A percentile compares a stretch with the other conserved stretches of the same genome.
phyloP scores from a whole-genome alignment of 176 grass and related monocot genomes.

The Carex kokanica region DNA sequence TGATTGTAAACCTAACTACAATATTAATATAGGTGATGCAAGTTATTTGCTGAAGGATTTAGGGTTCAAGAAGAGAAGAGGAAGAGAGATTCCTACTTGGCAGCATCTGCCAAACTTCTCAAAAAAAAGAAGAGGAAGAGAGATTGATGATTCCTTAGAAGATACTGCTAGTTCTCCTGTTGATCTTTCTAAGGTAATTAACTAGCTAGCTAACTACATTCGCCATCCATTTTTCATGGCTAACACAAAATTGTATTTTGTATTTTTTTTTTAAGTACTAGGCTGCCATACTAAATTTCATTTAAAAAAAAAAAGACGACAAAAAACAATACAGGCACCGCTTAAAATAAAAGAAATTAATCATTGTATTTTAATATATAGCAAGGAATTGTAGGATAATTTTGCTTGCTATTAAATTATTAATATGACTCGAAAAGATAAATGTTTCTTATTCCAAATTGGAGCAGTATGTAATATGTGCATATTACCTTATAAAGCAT shows the following conservation, averaged over 20 bases:
- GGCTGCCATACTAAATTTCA: not conserved
- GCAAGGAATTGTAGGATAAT: not conserved
- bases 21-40: slow-evolving; percentile 37
- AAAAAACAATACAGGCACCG: not conserved
- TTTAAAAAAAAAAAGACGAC: not conserved
- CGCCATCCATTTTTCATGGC: not conserved
- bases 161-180: slow-evolving; percentile 63
- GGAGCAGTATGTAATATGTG: not conserved
- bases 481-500: not conserved
- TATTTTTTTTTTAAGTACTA: not conserved
- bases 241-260: not conserved
- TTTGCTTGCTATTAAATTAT: not conserved
- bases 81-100: not conserved
- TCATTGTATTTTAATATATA: not conserved
- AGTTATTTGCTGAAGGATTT: slow-evolving; percentile 36
- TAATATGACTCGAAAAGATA: not conserved
- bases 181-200: slow-evolving; percentile 39
- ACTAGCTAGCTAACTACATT: not conserved
- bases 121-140: slow-evolving; percentile 39
- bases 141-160: slow-evolving; percentile 44
- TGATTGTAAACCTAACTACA: slow-evolving; percentile 32
- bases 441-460: not conserved
- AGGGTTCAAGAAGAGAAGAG: slow-evolving; percentile 45
- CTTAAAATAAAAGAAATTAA: not conserved
- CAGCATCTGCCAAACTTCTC: no score